Conservation (phyloP, 139 green algal genomes). For the Asterochloris sp. region DNA sequence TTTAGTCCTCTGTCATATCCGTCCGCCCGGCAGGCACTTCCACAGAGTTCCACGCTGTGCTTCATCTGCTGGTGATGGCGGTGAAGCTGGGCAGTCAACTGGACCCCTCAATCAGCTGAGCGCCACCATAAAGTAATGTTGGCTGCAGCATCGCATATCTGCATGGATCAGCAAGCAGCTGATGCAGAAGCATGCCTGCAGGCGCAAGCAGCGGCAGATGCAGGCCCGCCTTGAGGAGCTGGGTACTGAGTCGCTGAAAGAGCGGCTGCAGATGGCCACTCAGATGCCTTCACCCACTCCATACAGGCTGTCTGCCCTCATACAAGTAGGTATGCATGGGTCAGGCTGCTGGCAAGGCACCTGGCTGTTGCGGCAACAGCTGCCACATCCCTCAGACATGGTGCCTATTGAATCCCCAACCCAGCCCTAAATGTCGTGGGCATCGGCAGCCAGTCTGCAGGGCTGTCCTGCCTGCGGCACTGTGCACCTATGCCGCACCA, state of each 20-base stretch:
- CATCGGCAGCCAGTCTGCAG: not conserved
- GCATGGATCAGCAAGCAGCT: too few relatives aligned
- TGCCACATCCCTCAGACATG: not conserved
- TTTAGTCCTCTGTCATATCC: too few relatives aligned
- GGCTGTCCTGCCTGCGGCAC: not conserved
- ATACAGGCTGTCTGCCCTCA: conserved; percentile 54
- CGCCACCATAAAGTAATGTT: too few relatives aligned
- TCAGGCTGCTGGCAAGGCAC: not conserved
- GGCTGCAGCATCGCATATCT: too few relatives aligned
- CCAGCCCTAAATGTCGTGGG: not conserved
- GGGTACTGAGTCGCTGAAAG: conserved; percentile 57
- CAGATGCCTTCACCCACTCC: conserved; percentile 33
- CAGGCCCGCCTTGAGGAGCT: conserved; percentile 36
- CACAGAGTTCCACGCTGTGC: too few relatives aligned
- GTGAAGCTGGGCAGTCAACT: too few relatives aligned
- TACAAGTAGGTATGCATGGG: conserved; percentile 29
- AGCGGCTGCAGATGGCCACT: conserved; percentile 50
- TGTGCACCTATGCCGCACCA: not conserved
- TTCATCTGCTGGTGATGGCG: too few relatives aligned
- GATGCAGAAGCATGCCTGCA: conserved; percentile 5
- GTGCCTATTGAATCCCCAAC: not conserved
- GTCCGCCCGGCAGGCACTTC: too few relatives aligned
- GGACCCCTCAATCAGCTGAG: too few relatives aligned
- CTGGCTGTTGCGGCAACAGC: not conserved
- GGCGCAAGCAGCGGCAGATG: conserved; percentile 49